These are phyloP conservation scores for Alternaria viburni DNA, from an alignment of 2,329 filamentous ascomycete genomes.

Conservation along the genomic window DNA sequence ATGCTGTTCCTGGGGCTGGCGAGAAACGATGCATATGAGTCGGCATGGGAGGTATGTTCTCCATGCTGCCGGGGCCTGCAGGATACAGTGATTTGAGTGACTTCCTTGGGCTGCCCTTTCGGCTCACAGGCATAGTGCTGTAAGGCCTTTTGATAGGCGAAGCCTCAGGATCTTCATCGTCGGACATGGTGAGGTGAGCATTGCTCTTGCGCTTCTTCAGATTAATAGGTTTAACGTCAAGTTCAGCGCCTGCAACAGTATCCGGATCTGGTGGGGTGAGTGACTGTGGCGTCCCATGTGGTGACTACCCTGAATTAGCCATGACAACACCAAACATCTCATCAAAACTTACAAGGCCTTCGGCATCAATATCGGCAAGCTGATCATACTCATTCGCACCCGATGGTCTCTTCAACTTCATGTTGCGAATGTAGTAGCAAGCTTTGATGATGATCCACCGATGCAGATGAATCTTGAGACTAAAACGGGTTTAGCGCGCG, in stretches of 20 bases:
- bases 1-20: slow-evolving; percentile 19
- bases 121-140: slow-evolving; percentile 33
- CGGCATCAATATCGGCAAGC: slow-evolving; percentile 39
- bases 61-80: slow-evolving; percentile 27
- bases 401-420: slow-evolving; percentile 45
- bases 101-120: slow-evolving; percentile 38
- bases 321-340: background rate
- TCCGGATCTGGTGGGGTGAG: slow-evolving; percentile 33
- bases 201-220: slow-evolving; percentile 45
- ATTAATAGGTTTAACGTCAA: slow-evolving; percentile 30
- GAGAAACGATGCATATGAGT: slow-evolving; percentile 27
- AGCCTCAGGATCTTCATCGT: slow-evolving; percentile 35
- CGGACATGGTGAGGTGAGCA: slow-evolving; percentile 36
- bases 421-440: slow-evolving; percentile 48
- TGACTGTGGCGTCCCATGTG: slow-evolving; percentile 36
- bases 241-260: slow-evolving; percentile 25
- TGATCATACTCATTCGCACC: slow-evolving; percentile 39
- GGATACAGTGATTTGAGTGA: slow-evolving; percentile 33
- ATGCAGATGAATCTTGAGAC: slow-evolving; percentile 46
- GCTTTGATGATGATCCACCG: slow-evolving; percentile 50
- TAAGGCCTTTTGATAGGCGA: slow-evolving; percentile 40
- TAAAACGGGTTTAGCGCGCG: slow-evolving; percentile 19
- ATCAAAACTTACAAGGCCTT: slow-evolving; percentile 24
- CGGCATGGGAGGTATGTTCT: slow-evolving; percentile 36
- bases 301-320: slow-evolving; percentile 35